phyloP scores from a whole-genome alignment of 169 alveolate species.

The Plasmodium malariae region DNA sequence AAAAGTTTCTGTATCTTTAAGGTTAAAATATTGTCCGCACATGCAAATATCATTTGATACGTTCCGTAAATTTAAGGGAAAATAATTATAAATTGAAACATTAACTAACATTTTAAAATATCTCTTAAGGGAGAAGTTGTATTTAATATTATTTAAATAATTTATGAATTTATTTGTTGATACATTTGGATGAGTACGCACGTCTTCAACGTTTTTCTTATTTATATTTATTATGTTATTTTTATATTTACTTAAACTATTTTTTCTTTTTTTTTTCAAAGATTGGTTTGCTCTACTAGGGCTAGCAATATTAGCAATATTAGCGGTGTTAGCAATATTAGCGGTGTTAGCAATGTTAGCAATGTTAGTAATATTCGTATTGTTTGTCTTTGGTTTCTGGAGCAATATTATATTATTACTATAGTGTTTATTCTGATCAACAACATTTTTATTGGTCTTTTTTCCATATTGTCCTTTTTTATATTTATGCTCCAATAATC shows the following conservation, averaged over 20 bases:
- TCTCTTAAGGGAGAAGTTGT: conserved; percentile 37
- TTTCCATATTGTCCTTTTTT: no score
- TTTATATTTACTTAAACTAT: conserved; percentile 3
- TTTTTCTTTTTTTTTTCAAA: neutral
- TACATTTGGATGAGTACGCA: conserved; percentile 7
- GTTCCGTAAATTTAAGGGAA: conserved; percentile 48
- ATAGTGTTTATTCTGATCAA: neutral
- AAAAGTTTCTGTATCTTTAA: conserved; percentile 39
- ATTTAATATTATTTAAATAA: conserved; percentile 34
- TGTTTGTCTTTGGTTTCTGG: no score
- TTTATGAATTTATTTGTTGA: conserved; percentile 52
- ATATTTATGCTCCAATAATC: no score
- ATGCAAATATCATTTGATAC: conserved; percentile 43
- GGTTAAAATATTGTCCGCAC: conserved; percentile 31
- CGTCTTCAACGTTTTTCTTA: conserved; percentile 14
- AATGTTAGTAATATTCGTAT: no score
- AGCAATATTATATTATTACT: neutral
- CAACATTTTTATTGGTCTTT: neutral
- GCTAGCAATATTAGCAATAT: neutral
- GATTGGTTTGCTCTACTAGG: no score
- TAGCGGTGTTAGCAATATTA: no score
- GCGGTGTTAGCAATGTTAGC: no score
- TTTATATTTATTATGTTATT: conserved; percentile 12
- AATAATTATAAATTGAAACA: conserved; percentile 53
- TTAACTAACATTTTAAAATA: conserved; percentile 62